Evolutionary conservation across 805 yeast genomes (phyloP), one percentile per base, ranked within the genome.

Genomic region (Brettanomyces bruxellensis): DNA sequence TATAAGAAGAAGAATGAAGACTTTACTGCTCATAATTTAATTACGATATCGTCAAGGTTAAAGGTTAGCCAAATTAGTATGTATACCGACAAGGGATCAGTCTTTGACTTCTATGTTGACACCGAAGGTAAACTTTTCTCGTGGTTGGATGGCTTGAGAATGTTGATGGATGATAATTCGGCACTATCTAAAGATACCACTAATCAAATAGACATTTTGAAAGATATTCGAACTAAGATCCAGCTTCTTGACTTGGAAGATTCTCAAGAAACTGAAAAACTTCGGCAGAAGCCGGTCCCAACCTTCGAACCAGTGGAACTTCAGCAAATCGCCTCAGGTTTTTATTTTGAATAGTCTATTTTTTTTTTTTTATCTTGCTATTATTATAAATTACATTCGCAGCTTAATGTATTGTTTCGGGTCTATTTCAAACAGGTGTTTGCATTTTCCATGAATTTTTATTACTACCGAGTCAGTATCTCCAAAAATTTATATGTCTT

Each of bases 91-190:
- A 40, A 45, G 3, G 45, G 47, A 2, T 48, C 50, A 34, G 41
- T 79, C 9, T 69, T 86, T 46, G 61, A 71, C n/a, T 82, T 86
- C 55, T 86, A 73, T 58, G 76, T 86, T 12, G 90, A 84, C 48
- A 81, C 86, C 1, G 74, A 75, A 51, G 86, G 82, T 42, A 73
- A 78, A 43, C 78, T 83, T 39, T 77, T 75, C 45, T 76, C 81
- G 6, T 87, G 95, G 95, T 66, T 83, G 34, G 95, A 87, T 63
- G 95, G 95, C 0, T 61, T 86, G 46, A 78, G 77, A 55, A 65
- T 79, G 58, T 57, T 78, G 34, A 65, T 71, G 22, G 67, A 70
- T 45, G 54, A 57, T 13, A 69, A 56, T 44, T 58, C 54, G 23
- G 64, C 56, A 34, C 50, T 73, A 14, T 73, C 80, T 1, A 58